Conservation (phyloP, 257 asterid species). For the Phtheirospermum japonicum region DNA sequence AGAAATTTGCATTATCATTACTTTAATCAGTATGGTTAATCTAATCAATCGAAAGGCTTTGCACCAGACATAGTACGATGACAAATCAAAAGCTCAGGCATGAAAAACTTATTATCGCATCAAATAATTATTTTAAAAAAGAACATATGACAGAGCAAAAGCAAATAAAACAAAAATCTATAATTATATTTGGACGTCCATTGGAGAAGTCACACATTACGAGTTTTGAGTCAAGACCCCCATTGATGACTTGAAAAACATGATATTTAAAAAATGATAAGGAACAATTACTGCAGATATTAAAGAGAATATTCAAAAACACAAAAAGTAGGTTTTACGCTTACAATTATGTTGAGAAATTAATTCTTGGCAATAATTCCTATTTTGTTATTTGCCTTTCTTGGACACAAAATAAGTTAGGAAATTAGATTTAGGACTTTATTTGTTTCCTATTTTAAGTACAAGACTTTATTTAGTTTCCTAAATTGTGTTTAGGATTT, state of each 20-base stretch:
- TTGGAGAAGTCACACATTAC: constrained; percentile 92
- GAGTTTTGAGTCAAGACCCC: constrained; percentile 94
- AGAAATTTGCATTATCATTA: neutral
- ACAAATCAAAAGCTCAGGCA: neutral
- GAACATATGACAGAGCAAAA: constrained; percentile 10
- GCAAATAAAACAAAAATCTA: constrained; percentile 73
- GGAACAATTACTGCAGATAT: neutral
- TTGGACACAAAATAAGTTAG: too few relatives aligned
- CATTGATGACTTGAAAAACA: constrained; percentile 67
- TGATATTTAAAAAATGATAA: constrained; percentile 7
- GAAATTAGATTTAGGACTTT: too few relatives aligned
- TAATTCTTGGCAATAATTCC: too few relatives aligned
- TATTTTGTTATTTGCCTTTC: too few relatives aligned
- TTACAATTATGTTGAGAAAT: too few relatives aligned
- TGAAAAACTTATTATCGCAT: neutral
- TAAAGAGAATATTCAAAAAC: constrained; percentile 5
- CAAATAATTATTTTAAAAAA: neutral
- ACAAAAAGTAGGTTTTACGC: neutral
- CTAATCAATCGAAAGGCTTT: neutral
- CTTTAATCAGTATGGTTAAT: neutral
- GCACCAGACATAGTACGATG: neutral
- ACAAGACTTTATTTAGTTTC: too few relatives aligned
- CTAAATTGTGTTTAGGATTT: too few relatives aligned
- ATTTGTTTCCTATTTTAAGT: too few relatives aligned
- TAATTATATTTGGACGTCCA: constrained; percentile 66